Percentiles rank a stretch among this genome's conserved stretches.
Evolutionary conservation across 129 eudicot species (phyloP).

Genomic region (Lonicera japonica): DNA sequence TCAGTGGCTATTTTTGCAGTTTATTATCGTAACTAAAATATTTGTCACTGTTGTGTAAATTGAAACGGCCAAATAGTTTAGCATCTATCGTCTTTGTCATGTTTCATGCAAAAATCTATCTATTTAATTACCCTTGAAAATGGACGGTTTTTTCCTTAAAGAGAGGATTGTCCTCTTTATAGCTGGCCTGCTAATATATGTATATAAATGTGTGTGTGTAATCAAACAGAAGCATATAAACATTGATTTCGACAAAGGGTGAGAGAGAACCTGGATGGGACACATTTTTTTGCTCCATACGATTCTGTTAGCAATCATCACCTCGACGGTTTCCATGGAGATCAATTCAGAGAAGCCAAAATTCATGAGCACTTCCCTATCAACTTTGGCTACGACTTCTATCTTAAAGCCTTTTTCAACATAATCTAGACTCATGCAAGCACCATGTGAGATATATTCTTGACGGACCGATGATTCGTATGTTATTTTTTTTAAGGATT

Average conservation of each 20-base stretch:
- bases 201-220: too few relatives aligned
- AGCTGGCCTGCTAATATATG: too few relatives aligned
- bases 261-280: constrained; percentile 1
- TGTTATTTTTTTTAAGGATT: background rate
- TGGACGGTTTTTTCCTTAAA: too few relatives aligned
- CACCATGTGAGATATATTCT: background rate
- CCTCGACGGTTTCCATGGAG: background rate
- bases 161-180: too few relatives aligned
- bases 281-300: background rate
- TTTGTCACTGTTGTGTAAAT: too few relatives aligned
- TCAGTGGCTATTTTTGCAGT: too few relatives aligned
- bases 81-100: too few relatives aligned
- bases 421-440: background rate
- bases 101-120: too few relatives aligned
- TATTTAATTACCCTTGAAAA: too few relatives aligned
- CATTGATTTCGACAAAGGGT: background rate
- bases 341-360: background rate
- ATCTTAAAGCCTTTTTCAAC: background rate
- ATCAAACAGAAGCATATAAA: too few relatives aligned
- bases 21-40: too few relatives aligned
- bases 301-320: background rate
- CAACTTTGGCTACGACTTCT: background rate
- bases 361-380: background rate
- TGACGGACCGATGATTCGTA: background rate
- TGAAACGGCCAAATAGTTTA: too few relatives aligned